Percentiles rank a stretch among this genome's conserved stretches.
Evolutionary conservation across 495 filamentous ascomycete genomes (phyloP).

Genomic region (Aspergillus funiculosus): DNA sequence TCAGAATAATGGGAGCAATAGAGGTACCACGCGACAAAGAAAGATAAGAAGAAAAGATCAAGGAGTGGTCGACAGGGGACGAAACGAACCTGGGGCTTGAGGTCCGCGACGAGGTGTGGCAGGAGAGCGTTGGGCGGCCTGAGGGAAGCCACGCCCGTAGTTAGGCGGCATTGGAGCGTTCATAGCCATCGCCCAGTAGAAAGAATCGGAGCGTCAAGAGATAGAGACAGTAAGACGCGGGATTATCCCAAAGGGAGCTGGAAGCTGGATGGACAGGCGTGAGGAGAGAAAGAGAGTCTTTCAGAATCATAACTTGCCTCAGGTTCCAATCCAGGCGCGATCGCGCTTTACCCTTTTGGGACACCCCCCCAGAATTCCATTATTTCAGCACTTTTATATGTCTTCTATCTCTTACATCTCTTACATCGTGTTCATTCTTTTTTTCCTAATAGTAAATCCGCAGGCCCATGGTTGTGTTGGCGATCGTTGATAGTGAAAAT

Average conservation of each 20-base stretch:
- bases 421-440: no score
- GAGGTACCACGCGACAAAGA: slow-evolving; percentile 13
- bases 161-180: slow-evolving; percentile 42
- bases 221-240: not conserved
- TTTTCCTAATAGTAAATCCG: no score
- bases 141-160: slow-evolving; percentile 41
- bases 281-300: slow-evolving; percentile 5
- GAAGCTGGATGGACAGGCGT: no score
- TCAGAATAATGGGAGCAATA: slow-evolving; percentile 3
- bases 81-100: slow-evolving; percentile 33
- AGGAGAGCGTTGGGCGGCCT: slow-evolving; percentile 40
- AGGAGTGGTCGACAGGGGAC: slow-evolving; percentile 13
- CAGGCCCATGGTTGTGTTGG: no score
- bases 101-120: slow-evolving; percentile 43
- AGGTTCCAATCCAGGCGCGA: slow-evolving; percentile 27
- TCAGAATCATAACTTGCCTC: slow-evolving; percentile 8
- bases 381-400: no score
- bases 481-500: no score
- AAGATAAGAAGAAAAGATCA: slow-evolving; percentile 4
- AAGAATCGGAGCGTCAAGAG: slow-evolving; percentile 7
- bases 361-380: not conserved
- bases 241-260: not conserved
- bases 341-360: slow-evolving; percentile 39
- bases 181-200: slow-evolving; percentile 26
- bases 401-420: no score